Evolutionary conservation across 495 filamentous ascomycete species (phyloP), one percentile per base, ranked within the genome.

Genomic region (Talaromyces trachyspermus): DNA sequence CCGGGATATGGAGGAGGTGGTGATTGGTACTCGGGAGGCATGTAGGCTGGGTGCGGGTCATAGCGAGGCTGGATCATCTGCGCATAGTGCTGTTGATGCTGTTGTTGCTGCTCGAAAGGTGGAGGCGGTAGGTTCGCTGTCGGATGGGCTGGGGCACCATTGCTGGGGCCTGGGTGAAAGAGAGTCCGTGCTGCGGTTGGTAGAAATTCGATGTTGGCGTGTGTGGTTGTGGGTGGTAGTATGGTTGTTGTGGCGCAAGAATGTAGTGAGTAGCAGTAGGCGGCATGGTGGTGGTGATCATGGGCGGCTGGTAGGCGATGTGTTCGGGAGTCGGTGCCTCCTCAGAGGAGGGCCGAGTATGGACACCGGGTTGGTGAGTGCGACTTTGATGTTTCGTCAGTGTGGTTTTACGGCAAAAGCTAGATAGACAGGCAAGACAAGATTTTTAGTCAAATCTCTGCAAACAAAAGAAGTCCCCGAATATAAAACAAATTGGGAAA

Each of bases 341-440:
- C 50, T 71, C 69, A 5, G 68, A 71, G 7, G 66, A 64, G 25
- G 62, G 61, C 46, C 68, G 66, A 42, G 62, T 63, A 46, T 64
- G 64, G 42, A 75, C 69, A 3, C 82, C 80, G 42, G 77, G 72
- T 25, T 80, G 79, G 58, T 89, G 86, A 2, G 80, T 80, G 18
- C 81, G 77, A 40, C 79, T 66, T 55, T 83, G 80, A 53, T 94
- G 88, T 60, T 90, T 94, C 5, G 87, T 86, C 75, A 91, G 79
- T 15, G 88, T 91, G 8, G 87, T 90, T 59, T 91, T 90, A 32
- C 88, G 78, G 69, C 86, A 90, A 63, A 91, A 94, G 56, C 88
- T 94, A 63, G 20, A 20, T 8, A 30, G 19, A 32, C 11, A 15
- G 22, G 30, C 40, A 44, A 48, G 24, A 48, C 33, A 25, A 49